Evolutionary conservation across 768 basidiomycete genomes (phyloP).

Genomic region (Amanita pseudoporphyria): DNA sequence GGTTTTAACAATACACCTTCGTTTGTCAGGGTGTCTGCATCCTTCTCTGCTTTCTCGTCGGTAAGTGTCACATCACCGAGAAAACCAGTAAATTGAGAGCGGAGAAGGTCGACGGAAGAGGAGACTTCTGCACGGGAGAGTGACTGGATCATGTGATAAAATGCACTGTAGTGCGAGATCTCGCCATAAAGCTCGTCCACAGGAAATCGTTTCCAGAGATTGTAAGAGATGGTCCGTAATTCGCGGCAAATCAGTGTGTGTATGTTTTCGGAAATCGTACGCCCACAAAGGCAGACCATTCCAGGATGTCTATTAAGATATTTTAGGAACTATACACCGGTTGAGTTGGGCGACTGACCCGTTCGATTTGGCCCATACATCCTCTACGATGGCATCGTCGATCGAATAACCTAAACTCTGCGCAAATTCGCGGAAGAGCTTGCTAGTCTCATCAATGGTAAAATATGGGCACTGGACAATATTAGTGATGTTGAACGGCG

Average conservation of each 20-base stretch:
- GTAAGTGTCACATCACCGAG: no score
- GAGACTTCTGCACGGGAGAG: conserved; percentile 1
- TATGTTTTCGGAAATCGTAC: conserved; percentile 4
- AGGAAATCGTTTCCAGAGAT: conserved; percentile 5
- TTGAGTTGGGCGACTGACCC: no score
- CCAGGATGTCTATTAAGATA: no score
- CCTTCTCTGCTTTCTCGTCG: no score
- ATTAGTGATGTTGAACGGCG: no score
- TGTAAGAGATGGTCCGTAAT: not conserved
- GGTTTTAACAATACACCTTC: conserved; percentile 2
- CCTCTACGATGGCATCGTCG: no score
- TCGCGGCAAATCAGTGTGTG: not conserved
- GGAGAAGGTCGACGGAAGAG: conserved; percentile 7
- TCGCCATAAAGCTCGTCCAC: not conserved
- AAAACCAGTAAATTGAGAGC: conserved; percentile 9
- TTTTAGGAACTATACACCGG: no score
- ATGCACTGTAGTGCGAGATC: conserved; percentile 5
- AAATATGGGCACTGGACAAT: no score
- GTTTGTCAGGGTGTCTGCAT: not conserved
- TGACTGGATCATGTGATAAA: conserved; percentile 7
- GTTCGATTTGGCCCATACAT: no score
- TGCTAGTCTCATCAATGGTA: no score
- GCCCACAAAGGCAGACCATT: conserved; percentile 12
- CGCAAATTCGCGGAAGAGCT: no score
- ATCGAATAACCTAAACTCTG: no score